Base-by-base conservation (phyloP, 78 protist species). In the Dictyostelium intermedium region DNA sequence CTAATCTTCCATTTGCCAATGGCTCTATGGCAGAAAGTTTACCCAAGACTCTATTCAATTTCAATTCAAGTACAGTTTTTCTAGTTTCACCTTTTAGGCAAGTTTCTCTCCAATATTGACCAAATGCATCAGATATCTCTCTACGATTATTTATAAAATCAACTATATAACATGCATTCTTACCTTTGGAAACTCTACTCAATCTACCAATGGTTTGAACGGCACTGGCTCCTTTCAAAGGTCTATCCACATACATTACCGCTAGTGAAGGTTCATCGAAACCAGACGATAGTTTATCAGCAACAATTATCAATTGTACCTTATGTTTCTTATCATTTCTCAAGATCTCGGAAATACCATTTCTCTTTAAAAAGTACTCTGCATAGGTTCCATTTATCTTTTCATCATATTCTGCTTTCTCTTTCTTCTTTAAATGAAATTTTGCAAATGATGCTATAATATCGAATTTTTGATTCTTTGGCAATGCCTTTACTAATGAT, bases 171-270 rank as follows among this genome's bases (percentile, higher is more conserved):
- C 78, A 30, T 11, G 61, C 78, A 5, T 18, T 41, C 53, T 91
- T 91, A 20, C 91, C 95, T 16, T 47, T 43, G 4, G 84, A 82
- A 5, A 50, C 78, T 5, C 95, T 27, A 47, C 86, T 82, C 6
- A 91, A 63, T 35, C 95, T 82, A 43, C 95, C 95, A 18, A 91
- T 39, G 13, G 95, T 91, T 73, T 91, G 95, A 25, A 91, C 91
- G 1, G 91, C 87, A 82, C 76, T 72, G 0, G 92, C 25, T 3
- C 95, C 79, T 32, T 69, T 91, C 69, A 91, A 82, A 30, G 82
- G 13, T 35, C 74, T 82, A 37, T 91, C 95, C 0, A 91, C 79
- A 79, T 91, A 91, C 95, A 91, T 84, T 3, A 85, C 89, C 1
- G 87, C 53, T 20, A 91, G 32, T 16, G 91, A 47, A 9, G 95